These are phyloP conservation scores for Polymyxa betae DNA, from an alignment of 208 protist genomes.

Conservation along the genomic window DNA sequence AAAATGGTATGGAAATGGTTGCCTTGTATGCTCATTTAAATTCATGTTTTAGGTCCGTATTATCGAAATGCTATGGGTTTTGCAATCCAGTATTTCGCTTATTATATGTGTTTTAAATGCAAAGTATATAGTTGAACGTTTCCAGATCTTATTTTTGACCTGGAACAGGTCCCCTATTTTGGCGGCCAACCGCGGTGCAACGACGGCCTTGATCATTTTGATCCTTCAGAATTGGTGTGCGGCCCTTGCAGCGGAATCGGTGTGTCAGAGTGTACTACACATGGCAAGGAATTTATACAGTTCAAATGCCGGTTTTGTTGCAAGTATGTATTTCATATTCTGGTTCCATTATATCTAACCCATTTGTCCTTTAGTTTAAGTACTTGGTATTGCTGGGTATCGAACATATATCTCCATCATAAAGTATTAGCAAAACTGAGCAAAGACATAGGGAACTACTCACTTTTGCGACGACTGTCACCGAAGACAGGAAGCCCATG, in stretches of 20 bases:
- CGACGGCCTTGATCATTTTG: slow-evolving; percentile 51
- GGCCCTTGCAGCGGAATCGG: slow-evolving; percentile 51
- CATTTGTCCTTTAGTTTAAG: not conserved
- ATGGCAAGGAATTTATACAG: slow-evolving; percentile 53
- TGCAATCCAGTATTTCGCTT: slow-evolving; percentile 33
- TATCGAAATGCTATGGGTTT: slow-evolving; percentile 51
- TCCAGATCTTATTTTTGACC: not conserved
- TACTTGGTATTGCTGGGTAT: slow-evolving; percentile 46
- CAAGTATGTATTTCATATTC: slow-evolving; percentile 18
- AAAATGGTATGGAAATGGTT: not conserved
- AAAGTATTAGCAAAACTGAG: not conserved
- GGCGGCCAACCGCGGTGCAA: slow-evolving; percentile 19
- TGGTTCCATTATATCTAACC: not conserved
- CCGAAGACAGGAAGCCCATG: slow-evolving; percentile 50
- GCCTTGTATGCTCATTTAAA: not conserved
- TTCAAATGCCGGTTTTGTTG: slow-evolving; percentile 58
- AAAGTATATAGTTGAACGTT: not conserved
- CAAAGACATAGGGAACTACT: slow-evolving; percentile 47
- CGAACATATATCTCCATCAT: not conserved
- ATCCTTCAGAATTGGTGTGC: slow-evolving; percentile 52
- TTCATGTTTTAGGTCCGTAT: not conserved
- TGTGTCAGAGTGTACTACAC: slow-evolving; percentile 17
- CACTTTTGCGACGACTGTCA: slow-evolving; percentile 56
- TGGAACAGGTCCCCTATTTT: slow-evolving; percentile 45
- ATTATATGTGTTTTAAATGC: slow-evolving; percentile 54